These are phyloP conservation scores for Cladosporium halotolerans DNA, from an alignment of 2,329 filamentous ascomycete species.

Conservation along the genomic window DNA sequence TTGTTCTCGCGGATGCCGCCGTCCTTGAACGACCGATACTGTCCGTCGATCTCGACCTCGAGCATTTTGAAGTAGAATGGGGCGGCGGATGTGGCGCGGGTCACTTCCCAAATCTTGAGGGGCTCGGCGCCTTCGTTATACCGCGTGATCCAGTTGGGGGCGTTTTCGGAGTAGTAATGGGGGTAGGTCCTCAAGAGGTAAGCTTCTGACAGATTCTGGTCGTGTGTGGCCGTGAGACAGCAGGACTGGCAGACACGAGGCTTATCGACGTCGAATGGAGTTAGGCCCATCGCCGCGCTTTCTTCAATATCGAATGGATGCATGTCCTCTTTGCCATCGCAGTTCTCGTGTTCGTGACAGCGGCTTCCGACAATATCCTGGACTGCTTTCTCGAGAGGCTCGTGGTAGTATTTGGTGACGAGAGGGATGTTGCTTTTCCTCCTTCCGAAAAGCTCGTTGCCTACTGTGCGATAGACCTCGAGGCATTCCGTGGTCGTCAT, in stretches of 20 bases:
- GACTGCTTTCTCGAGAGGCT: conserved; percentile 43
- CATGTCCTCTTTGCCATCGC: conserved; percentile 38
- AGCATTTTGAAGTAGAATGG: conserved; percentile 49
- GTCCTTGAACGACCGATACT: conserved; percentile 41
- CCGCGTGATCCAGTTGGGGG: conserved; percentile 39
- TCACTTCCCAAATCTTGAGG: conserved; percentile 47
- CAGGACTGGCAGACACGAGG: conserved; percentile 35
- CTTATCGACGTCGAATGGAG: conserved; percentile 18
- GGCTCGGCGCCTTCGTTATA: conserved; percentile 45
- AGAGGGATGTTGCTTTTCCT: conserved; percentile 39
- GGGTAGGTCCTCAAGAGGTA: conserved; percentile 45
- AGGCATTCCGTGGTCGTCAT: conserved; percentile 45
- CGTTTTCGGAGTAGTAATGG: conserved; percentile 37
- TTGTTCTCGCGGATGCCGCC: conserved; percentile 48
- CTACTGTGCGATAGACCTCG: conserved; percentile 42
- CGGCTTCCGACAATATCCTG: conserved; percentile 39
- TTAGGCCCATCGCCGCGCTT: conserved; percentile 2
- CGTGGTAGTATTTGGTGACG: conserved; percentile 45
- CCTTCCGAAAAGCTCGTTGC: conserved; percentile 43
- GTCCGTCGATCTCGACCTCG: conserved; percentile 37
- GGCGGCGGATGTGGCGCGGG: conserved; percentile 47
- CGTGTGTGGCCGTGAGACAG: conserved; percentile 45
- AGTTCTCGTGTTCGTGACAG: conserved; percentile 38
- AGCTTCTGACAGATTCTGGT: conserved; percentile 41
- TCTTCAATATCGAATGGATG: conserved; percentile 35